A percentile compares a stretch with the other conserved stretches of the same genome.
These are phyloP conservation scores for Coemansia sp. DNA, from an alignment of 192 early-diverging fungal species.

Conservation along the genomic window DNA sequence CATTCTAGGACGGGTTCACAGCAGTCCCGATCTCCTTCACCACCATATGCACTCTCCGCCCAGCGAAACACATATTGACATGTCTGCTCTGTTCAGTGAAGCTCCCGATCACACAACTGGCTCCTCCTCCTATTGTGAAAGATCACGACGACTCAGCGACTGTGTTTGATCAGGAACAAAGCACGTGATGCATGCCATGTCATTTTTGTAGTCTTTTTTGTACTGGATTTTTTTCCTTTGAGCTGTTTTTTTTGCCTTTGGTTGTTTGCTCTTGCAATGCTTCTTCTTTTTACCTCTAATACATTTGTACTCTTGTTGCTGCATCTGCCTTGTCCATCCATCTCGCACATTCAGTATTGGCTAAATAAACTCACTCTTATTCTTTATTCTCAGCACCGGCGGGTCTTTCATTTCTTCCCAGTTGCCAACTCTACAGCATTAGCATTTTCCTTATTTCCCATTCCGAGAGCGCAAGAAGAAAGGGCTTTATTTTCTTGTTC, in stretches of 20 bases:
- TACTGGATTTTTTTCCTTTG: background rate
- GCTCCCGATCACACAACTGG: no score
- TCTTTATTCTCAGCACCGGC: background rate
- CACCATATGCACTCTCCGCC: background rate
- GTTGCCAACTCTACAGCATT: background rate
- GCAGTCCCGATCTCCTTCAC: background rate
- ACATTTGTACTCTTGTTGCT: background rate
- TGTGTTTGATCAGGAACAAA: background rate
- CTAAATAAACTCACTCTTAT: no score
- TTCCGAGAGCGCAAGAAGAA: background rate
- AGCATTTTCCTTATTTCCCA: background rate
- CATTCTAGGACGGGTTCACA: constrained; percentile 1
- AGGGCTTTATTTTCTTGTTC: no score
- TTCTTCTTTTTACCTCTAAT: background rate
- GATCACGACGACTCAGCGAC: background rate
- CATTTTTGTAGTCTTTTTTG: background rate
- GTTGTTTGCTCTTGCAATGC: background rate
- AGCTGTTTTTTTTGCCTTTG: background rate
- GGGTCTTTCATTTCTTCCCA: background rate
- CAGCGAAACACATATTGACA: no score
- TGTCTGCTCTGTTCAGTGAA: no score
- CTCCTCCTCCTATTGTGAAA: background rate
- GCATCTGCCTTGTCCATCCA: background rate
- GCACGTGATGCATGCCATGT: background rate
- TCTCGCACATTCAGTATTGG: background rate